phyloP scores from a whole-genome alignment of 1,284 basidiomycete species.

The Naganishia cerealis region DNA sequence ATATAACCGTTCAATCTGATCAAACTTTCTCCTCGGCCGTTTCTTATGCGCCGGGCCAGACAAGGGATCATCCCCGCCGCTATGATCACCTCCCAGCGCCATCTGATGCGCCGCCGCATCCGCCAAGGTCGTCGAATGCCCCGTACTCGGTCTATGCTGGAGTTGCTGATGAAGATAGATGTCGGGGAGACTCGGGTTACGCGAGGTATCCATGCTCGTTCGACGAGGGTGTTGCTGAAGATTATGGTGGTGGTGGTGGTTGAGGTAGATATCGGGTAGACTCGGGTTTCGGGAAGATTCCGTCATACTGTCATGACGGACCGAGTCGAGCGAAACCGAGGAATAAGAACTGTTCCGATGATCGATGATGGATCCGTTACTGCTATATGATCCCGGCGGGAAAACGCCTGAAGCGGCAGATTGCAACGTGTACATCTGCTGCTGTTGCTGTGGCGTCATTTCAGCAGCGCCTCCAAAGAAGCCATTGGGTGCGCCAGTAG shows the following conservation, averaged over 20 bases:
- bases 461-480: background rate
- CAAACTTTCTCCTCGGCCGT: conserved; percentile 55
- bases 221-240: background rate
- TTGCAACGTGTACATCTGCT: conserved; percentile 18
- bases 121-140: conserved; percentile 12
- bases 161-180: conserved; percentile 19
- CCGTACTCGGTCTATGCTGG: conserved; percentile 8
- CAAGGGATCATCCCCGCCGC: conserved; percentile 23
- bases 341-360: conserved; percentile 31
- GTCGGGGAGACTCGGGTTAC: conserved; percentile 18
- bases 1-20: conserved; percentile 61
- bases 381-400: conserved; percentile 14
- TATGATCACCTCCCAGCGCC: conserved; percentile 1
- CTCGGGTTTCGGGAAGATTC: conserved; percentile 23
- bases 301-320: conserved; percentile 25
- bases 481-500: conserved; percentile 14
- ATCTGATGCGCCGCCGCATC: conserved; percentile 26
- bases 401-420: conserved; percentile 22
- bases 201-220: conserved; percentile 14
- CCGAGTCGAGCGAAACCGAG: conserved; percentile 28
- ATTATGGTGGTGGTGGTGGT: conserved; percentile 5
- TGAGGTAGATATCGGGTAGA: conserved; percentile 16
- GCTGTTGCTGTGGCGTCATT: conserved; percentile 21
- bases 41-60: conserved; percentile 44
- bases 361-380: conserved; percentile 21